These are phyloP conservation scores for Lepiota venenata DNA, from an alignment of 768 basidiomycete species.

Conservation along the genomic window DNA sequence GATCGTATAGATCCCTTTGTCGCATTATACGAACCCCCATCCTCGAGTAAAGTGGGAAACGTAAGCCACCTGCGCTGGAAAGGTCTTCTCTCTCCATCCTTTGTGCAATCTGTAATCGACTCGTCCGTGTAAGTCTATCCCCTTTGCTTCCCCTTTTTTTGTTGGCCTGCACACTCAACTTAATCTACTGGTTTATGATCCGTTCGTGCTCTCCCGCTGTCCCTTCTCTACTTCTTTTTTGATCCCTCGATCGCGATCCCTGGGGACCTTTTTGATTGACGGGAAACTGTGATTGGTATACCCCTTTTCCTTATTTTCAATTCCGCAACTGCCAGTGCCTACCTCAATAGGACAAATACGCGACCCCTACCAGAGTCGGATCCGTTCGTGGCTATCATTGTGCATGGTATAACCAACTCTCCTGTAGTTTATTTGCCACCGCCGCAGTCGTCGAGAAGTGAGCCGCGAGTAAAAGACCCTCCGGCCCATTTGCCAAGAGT, in stretches of 20 bases:
- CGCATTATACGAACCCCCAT: constrained; percentile 58
- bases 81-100: constrained; percentile 50
- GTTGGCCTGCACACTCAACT: neutral
- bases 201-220: neutral
- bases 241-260: constrained; percentile 5
- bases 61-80: constrained; percentile 57
- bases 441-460: constrained; percentile 11
- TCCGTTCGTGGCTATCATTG: constrained; percentile 41
- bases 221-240: constrained; percentile 1
- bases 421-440: constrained; percentile 52
- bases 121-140: constrained; percentile 33
- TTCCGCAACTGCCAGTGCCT: neutral
- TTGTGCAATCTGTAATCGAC: constrained; percentile 52
- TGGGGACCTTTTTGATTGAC: no score
- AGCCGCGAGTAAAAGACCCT: constrained; percentile 23
- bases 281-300: neutral
- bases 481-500: constrained; percentile 41
- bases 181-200: neutral
- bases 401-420: constrained; percentile 32
- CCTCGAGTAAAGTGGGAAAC: constrained; percentile 38
- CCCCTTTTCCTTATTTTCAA: neutral
- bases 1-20: constrained; percentile 70
- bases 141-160: neutral
- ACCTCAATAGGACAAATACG: neutral
- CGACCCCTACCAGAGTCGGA: neutral